Evolutionary conservation across 768 basidiomycete species (phyloP).

Genomic region (Phylloporus arenicola): DNA sequence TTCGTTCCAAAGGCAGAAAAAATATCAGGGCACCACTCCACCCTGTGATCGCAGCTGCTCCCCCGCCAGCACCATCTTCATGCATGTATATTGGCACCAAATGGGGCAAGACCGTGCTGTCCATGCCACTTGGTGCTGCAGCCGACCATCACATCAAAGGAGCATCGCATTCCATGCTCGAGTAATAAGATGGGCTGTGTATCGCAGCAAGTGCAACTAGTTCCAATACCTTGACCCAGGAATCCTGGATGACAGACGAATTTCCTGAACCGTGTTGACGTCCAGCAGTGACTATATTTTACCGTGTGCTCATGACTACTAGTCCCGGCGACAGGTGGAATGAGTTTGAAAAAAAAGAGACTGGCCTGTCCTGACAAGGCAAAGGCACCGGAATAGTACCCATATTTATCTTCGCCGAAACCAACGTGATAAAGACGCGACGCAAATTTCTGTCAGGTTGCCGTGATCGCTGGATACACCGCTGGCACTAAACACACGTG

Average conservation of each 20-base stretch:
- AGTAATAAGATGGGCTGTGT: slow-evolving; percentile 34
- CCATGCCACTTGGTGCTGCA: slow-evolving; percentile 44
- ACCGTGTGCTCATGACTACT: not conserved
- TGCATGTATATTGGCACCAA: slow-evolving; percentile 43
- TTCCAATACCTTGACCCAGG: slow-evolving; percentile 52
- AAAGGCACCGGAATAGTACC: slow-evolving; percentile 54
- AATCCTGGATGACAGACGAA: slow-evolving; percentile 51
- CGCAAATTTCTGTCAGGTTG: slow-evolving; percentile 46
- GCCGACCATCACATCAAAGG: slow-evolving; percentile 58
- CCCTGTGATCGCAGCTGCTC: not conserved
- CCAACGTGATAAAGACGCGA: slow-evolving; percentile 45
- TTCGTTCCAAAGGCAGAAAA: not conserved
- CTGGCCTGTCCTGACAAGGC: slow-evolving; percentile 29
- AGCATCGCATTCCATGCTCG: slow-evolving; percentile 36
- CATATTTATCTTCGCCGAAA: slow-evolving; percentile 48
- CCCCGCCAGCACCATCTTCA: slow-evolving; percentile 36
- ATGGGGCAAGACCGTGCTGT: slow-evolving; percentile 44
- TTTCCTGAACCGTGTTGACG: slow-evolving; percentile 49
- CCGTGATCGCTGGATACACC: slow-evolving; percentile 31
- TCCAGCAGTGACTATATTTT: slow-evolving; percentile 1
- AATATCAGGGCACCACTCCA: not conserved
- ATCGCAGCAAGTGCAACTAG: slow-evolving; percentile 32
- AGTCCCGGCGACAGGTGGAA: slow-evolving; percentile 19
- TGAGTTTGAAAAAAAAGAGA: slow-evolving; percentile 44
- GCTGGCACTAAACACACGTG: slow-evolving; percentile 7